Evolutionary conservation across 768 basidiomycete species (phyloP), one percentile per base, ranked within the genome.

Genomic region (Hortiboletus campestris): DNA sequence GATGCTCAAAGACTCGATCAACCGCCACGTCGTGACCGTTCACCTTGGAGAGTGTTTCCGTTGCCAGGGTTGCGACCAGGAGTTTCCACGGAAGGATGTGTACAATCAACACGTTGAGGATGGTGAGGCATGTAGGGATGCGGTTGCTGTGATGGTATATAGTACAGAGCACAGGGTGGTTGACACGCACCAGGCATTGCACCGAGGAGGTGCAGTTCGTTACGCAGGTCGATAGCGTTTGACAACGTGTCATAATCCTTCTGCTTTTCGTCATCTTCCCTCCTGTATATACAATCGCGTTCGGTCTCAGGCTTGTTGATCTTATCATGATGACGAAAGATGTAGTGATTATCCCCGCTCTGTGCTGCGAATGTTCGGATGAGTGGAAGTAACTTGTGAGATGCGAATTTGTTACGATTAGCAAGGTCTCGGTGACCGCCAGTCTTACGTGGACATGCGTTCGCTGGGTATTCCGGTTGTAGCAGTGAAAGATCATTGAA

Each of bases 1-100:
- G 20, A 55, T 61, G 59, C 39, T 3, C 9, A 38, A 46, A 6
- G 46, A 42, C 45, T 54, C 61, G 7, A 39, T 58, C 9, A 58
- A 50, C 19, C 48, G 59, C 3, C 59, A 61, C 22, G 8, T 61
- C 20, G 22, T 55, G 8, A 59, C 46, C 0, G 42, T 39, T 40
- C 59, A 61, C 19, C 28, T 61, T 14, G 31, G 17, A 3, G 57
- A 61, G 28, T 8, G 13, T 6, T 61, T 61, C 32, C 20, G 20
- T 11, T 61, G 59, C 42, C 41, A 25, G 7, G 53, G 40, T 6
- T 61, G 59, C 34, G 8, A 44, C 29, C 14, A 44, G 17, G 20
- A 17, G n/a, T 54, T 48, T 50, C 25, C 57, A 13, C 34, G 57
- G 9, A 35, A 45, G 20, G 57, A 58, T 25, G 57, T 59, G 5